Conservation (phyloP, 2,329 filamentous ascomycete species). For the Byssothecium circinans region DNA sequence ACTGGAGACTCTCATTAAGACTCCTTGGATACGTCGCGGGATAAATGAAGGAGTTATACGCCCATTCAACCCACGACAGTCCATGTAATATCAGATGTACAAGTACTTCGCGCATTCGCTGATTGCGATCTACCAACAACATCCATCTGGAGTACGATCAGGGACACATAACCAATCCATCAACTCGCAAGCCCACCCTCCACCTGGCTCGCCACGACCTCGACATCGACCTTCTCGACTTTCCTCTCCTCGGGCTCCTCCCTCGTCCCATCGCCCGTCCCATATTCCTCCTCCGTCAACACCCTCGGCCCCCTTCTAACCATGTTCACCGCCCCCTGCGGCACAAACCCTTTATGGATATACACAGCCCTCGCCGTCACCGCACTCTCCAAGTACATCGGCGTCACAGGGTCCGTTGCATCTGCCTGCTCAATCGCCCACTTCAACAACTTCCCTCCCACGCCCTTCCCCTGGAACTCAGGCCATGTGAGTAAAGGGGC, state of each 20-base stretch:
- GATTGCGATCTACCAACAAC: too few species aligned
- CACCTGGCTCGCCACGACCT: constrained; percentile 5
- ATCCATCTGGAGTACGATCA: too few species aligned
- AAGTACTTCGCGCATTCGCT: too few species aligned
- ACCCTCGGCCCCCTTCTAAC: constrained; percentile 23
- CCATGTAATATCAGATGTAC: too few species aligned
- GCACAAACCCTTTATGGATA: constrained; percentile 33
- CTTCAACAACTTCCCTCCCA: constrained; percentile 28
- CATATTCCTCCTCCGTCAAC: constrained; percentile 7
- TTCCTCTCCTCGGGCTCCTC: too few species aligned
- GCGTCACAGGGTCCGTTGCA: constrained; percentile 20
- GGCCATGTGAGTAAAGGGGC: constrained; percentile 32
- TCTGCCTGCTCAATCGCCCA: constrained; percentile 39
- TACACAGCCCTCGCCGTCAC: constrained; percentile 31
- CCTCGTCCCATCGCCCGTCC: not conserved
- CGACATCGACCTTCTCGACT: constrained; percentile 5
- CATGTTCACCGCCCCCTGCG: constrained; percentile 17
- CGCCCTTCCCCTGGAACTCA: constrained; percentile 31
- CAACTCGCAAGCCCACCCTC: constrained; percentile 1
- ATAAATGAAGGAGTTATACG: too few species aligned
- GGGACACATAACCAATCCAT: too few species aligned
- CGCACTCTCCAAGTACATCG: constrained; percentile 33
- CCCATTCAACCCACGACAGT: too few species aligned
- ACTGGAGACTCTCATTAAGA: too few species aligned
- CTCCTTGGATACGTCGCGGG: too few species aligned